Evolutionary conservation across 208 protist species (phyloP).

Genomic region (Novymonas esmeraldas): DNA sequence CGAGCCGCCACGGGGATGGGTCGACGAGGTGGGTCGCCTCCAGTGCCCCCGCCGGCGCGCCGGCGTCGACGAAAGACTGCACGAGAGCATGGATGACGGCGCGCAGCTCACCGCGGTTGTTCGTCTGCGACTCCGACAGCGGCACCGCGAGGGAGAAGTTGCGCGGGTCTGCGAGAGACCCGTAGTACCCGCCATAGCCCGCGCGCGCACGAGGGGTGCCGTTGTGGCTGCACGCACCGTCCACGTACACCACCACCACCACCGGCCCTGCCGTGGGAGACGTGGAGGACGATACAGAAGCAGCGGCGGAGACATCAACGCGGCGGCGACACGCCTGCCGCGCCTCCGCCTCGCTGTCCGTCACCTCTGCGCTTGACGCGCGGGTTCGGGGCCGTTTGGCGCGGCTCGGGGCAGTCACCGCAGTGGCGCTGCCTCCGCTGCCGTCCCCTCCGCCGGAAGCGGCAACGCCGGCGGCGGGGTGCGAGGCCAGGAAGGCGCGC

Average conservation of each 20-base stretch:
- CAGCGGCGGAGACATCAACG: background rate
- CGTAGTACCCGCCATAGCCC: constrained; percentile 87
- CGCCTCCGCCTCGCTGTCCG: background rate
- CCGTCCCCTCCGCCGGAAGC: background rate
- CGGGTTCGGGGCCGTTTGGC: background rate
- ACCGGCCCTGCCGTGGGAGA: too few species aligned
- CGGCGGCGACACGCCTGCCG: background rate
- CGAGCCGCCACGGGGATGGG: constrained; percentile 6
- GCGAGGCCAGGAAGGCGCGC: constrained; percentile 34
- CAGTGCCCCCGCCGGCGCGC: constrained; percentile 5
- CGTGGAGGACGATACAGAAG: background rate
- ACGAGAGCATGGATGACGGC: constrained; percentile 81
- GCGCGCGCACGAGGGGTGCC: constrained; percentile 45
- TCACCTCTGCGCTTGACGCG: too few species aligned
- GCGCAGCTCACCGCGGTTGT: constrained; percentile 83
- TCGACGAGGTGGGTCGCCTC: constrained; percentile 7
- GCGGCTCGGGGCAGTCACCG: background rate
- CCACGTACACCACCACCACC: constrained; percentile 71
- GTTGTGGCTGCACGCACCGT: constrained; percentile 83
- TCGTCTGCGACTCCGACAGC: constrained; percentile 68
- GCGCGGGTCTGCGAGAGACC: constrained; percentile 45
- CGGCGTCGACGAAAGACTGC: constrained; percentile 42
- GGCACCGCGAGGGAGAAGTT: constrained; percentile 75
- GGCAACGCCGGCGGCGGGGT: background rate
- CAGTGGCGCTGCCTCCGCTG: background rate